Conservation (phyloP, 2,329 filamentous ascomycete genomes). For the Fusarium torreyae region DNA sequence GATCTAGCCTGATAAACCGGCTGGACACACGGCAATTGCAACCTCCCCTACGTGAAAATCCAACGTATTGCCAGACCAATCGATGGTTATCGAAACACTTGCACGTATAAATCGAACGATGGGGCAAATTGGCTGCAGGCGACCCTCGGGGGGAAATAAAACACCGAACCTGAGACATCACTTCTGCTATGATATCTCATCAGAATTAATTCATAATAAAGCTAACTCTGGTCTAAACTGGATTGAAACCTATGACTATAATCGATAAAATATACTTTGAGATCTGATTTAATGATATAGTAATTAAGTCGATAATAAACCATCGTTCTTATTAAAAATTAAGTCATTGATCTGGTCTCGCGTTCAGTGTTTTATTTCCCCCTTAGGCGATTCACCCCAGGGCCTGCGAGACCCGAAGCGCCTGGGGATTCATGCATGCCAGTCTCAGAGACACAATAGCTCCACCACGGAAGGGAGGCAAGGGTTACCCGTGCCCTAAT, state of each 20-base stretch:
- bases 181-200: no score
- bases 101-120: slow-evolving; percentile 38
- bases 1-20: slow-evolving; percentile 13
- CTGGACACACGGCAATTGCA: slow-evolving; percentile 5
- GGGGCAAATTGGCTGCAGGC: background rate
- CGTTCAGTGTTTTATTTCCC: no score
- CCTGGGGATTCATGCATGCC: slow-evolving; percentile 8
- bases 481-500: slow-evolving; percentile 44
- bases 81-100: slow-evolving; percentile 32
- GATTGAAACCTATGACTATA: no score
- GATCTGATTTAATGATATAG: no score
- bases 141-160: no score
- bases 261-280: no score
- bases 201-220: no score
- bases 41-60: background rate
- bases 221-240: no score
- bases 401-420: slow-evolving; percentile 20
- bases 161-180: no score
- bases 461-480: slow-evolving; percentile 44
- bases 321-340: no score
- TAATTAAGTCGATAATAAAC: no score
- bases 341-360: no score
- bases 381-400: background rate
- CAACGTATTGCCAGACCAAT: slow-evolving; percentile 2
- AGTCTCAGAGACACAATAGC: slow-evolving; percentile 19